These are phyloP conservation scores for Catenaria anguillulae DNA, from an alignment of 371 early-diverging fungal genomes.

Conservation along the genomic window DNA sequence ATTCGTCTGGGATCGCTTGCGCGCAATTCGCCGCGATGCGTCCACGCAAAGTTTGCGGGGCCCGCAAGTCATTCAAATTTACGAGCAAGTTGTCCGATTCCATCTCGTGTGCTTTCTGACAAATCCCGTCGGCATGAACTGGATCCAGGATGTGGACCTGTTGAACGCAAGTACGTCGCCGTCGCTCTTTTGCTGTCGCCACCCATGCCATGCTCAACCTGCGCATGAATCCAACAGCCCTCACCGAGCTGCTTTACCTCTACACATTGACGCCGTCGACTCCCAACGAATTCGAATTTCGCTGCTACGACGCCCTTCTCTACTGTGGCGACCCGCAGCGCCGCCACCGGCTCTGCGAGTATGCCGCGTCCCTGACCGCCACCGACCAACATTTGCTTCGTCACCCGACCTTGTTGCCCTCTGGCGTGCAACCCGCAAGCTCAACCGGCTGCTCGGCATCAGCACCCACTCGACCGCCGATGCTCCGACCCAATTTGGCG, in stretches of 20 bases:
- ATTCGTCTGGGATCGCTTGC: neutral
- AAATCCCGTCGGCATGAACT: neutral
- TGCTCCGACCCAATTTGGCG: too few species aligned
- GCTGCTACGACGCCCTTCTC: neutral
- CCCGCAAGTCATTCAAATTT: neutral
- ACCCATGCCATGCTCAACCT: too few species aligned
- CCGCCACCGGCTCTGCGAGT: neutral
- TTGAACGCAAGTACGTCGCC: neutral
- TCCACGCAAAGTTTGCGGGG: neutral
- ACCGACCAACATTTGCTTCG: neutral
- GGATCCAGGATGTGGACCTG: neutral
- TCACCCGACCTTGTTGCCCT: too few species aligned
- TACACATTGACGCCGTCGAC: neutral
- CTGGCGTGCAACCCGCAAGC: neutral
- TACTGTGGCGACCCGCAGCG: neutral
- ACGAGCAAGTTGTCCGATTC: neutral
- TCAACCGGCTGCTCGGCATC: too few species aligned
- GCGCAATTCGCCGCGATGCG: neutral
- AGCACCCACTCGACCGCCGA: neutral
- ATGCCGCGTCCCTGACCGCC: neutral
- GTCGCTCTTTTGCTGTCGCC: too few species aligned
- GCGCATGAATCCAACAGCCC: too few species aligned
- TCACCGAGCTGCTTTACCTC: neutral
- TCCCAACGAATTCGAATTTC: neutral
- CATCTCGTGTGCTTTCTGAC: neutral